Evolutionary conservation across 371 early-diverging fungal genomes (phyloP).

Genomic region (Mortierella sp.): DNA sequence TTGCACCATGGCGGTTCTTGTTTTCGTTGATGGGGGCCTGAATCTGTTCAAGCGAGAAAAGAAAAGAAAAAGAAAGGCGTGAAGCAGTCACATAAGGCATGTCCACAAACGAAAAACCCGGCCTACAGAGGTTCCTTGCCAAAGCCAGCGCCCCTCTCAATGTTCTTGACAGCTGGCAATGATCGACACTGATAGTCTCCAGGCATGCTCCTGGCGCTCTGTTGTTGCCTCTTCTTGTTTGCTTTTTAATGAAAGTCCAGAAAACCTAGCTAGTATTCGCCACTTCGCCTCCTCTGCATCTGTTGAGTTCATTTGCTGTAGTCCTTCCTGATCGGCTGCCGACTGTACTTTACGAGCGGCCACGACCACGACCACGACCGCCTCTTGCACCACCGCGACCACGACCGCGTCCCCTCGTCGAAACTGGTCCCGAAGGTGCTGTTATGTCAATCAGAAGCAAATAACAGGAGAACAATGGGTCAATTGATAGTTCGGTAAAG

Average conservation of each 20-base stretch:
- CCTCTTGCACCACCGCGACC: constrained; percentile 60
- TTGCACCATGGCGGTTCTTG: constrained; percentile 1
- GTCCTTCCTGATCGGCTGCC: background rate
- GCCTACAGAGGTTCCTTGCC: background rate
- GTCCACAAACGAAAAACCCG: background rate
- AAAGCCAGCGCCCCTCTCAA: background rate
- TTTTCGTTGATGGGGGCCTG: background rate
- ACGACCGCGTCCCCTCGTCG: constrained; percentile 57
- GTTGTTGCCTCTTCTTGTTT: background rate
- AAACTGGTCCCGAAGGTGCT: constrained; percentile 26
- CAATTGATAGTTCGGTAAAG: background rate
- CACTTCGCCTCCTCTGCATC: background rate
- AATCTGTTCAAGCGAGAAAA: background rate
- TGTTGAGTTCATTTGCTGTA: background rate
- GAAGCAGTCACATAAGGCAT: background rate
- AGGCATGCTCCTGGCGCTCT: background rate
- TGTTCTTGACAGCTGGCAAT: background rate
- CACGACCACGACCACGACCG: constrained; percentile 57
- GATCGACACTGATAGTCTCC: background rate
- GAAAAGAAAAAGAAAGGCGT: background rate
- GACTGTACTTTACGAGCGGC: constrained; percentile 23
- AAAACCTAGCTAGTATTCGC: constrained; percentile 7
- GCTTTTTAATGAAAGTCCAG: constrained; percentile 9
- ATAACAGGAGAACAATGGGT: background rate
- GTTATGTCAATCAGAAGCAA: background rate